Conservation (phyloP, 208 protist species). For the Hexamita inflata region DNA sequence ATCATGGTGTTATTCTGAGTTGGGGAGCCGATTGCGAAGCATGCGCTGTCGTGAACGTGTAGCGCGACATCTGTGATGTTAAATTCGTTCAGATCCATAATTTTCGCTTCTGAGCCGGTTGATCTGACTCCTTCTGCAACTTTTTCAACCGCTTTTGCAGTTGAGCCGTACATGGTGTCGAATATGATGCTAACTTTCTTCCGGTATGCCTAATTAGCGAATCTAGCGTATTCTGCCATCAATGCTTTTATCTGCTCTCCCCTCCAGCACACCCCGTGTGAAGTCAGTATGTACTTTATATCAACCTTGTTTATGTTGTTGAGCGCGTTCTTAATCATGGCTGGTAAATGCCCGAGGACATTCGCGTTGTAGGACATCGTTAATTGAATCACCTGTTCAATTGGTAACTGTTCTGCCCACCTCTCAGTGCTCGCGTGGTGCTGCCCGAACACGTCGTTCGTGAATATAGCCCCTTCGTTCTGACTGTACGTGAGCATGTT, state of each 20-base stretch:
- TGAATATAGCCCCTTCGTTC: neutral
- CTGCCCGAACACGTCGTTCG: constrained; percentile 10
- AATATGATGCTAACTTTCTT: constrained; percentile 2
- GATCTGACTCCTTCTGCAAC: neutral
- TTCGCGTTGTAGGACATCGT: neutral
- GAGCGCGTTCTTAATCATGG: neutral
- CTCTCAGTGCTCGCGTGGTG: neutral
- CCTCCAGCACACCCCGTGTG: constrained; percentile 7
- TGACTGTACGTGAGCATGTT: neutral
- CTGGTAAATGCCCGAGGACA: neutral
- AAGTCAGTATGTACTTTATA: neutral
- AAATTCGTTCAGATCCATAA: neutral
- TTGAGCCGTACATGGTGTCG: constrained; percentile 19
- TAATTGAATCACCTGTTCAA: neutral
- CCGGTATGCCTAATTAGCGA: neutral
- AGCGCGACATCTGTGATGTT: neutral
- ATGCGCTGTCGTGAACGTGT: neutral
- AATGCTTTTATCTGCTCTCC: neutral
- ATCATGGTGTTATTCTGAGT: constrained; percentile 16
- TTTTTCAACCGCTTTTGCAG: neutral
- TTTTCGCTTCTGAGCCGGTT: neutral
- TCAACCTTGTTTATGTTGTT: neutral
- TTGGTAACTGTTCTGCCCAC: neutral
- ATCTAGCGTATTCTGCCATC: neutral
- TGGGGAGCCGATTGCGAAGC: neutral